Conservation (phyloP, 768 basidiomycete species). For the Suillus brevipes region DNA sequence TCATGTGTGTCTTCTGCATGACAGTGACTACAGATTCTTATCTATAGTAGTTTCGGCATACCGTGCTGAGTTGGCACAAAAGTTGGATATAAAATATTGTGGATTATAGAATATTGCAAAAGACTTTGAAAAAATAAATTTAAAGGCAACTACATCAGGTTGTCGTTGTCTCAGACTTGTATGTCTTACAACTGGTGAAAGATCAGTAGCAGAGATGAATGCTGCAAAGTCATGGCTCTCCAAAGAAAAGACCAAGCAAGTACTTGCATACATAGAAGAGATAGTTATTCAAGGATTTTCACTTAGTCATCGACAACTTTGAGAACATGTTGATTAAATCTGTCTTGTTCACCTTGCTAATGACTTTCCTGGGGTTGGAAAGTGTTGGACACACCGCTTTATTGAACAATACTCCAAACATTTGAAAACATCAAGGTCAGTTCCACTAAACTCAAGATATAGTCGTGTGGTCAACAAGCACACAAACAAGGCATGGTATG, state of each 20-base stretch:
- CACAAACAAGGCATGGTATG: conserved; percentile 36
- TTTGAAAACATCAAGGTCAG: conserved; percentile 31
- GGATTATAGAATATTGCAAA: conserved; percentile 15
- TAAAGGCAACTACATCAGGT: conserved; percentile 17
- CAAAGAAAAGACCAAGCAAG: conserved; percentile 25
- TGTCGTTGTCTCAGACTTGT: conserved; percentile 21
- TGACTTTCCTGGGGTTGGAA: conserved; percentile 37
- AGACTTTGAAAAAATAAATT: conserved; percentile 14
- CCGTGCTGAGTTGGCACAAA: conserved; percentile 8
- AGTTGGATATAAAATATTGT: neutral
- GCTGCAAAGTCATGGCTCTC: conserved; percentile 31
- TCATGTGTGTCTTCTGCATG: neutral
- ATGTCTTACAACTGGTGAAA: conserved; percentile 18
- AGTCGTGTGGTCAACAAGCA: conserved; percentile 38
- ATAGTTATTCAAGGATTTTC: conserved; percentile 36
- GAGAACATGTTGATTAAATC: conserved; percentile 36
- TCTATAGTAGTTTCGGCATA: conserved; percentile 11
- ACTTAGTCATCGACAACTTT: conserved; percentile 31
- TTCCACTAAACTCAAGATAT: conserved; percentile 34
- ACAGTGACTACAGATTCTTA: conserved; percentile 1
- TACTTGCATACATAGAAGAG: conserved; percentile 32
- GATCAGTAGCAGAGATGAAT: conserved; percentile 26
- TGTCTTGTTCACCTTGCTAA: conserved; percentile 26
- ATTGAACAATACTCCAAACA: conserved; percentile 27
- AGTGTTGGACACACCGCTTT: conserved; percentile 36